Base-by-base conservation (phyloP, 208 protist species). In the Tritrichomonas musculus region DNA sequence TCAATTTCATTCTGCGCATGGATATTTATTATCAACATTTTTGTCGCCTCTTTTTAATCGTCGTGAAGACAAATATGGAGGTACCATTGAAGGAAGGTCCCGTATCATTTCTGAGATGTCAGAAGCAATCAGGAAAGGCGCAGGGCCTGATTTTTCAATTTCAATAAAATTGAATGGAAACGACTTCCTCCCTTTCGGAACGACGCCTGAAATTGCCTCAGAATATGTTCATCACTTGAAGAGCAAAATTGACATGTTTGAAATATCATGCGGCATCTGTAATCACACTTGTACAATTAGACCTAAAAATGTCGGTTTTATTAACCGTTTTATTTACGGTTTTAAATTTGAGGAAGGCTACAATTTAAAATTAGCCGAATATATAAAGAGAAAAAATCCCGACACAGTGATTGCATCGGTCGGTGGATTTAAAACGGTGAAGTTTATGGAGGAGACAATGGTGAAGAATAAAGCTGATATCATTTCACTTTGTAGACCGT, bases 21-120 rank as follows among this genome's bases (percentile, higher is more conserved):
- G 82, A 69, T 92, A 92, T 92, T 36, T 92, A 9, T 1, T 92
- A 47, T 92, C 82, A 66, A 30, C 82, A 8, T 92, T 92, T 36
- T 25, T 92, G 0, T 69, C 50, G 5, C 55, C 82, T 27, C 0
- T 49, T 53, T 25, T 66, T 8, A 92, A 92, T 50, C 41, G 41
- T 27, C 5, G 82, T 17, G 66, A 1, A n/a, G 82, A 92, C 33
- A 57, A 92, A 44, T 92, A 36, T 22, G 82, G 82, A 17, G 82
- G 82, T 27, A 14, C 50, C 9, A 53, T 92, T 25, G 82, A 92
- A 39, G 66, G 66, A 44, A 44, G 82, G 47, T 11, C 41, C 30
- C 73, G 73, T 30, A 47, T 82, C 41, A 30, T 82, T 3, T 30
- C 47, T 8, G 73, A 82, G 25, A 2, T 82, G 47, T n/a, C 73